Evolutionary conservation across 2,329 filamentous ascomycete species (phyloP).

Genomic region (Saccharata proteae): DNA sequence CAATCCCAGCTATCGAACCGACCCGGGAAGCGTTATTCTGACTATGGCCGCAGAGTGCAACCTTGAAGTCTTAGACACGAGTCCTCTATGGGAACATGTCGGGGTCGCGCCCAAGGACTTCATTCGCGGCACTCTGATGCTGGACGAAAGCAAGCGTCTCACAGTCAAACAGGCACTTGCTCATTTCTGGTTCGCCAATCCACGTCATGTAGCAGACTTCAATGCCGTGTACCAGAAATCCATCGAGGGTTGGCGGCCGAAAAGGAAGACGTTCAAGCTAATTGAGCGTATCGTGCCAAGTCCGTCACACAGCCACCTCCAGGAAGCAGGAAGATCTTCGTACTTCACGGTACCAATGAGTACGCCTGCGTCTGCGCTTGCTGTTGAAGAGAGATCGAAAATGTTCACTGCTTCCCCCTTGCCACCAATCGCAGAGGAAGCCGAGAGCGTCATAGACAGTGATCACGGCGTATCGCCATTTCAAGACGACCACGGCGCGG

Average conservation of each 20-base stretch:
- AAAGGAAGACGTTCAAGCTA: constrained; percentile 15
- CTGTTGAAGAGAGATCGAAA: too few relatives aligned
- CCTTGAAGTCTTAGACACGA: constrained; percentile 31
- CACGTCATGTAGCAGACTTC: constrained; percentile 26
- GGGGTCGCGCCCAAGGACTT: constrained; percentile 39
- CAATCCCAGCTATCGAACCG: constrained; percentile 16
- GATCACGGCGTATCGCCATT: too few relatives aligned
- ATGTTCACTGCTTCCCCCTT: too few relatives aligned
- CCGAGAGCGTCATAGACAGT: too few relatives aligned
- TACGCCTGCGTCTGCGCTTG: too few relatives aligned
- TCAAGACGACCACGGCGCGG: too few relatives aligned
- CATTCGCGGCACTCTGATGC: constrained; percentile 37
- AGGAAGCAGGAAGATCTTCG: too few relatives aligned
- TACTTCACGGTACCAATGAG: too few relatives aligned
- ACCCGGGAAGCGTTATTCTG: constrained; percentile 19
- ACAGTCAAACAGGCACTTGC: constrained; percentile 40
- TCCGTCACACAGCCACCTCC: too few relatives aligned
- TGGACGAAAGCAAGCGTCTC: constrained; percentile 38
- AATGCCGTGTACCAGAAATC: constrained; percentile 38
- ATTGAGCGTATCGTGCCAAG: constrained; percentile 18
- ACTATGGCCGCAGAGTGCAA: constrained; percentile 28
- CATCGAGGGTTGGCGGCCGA: constrained; percentile 39
- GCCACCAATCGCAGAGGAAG: too few relatives aligned
- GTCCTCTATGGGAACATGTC: constrained; percentile 31
- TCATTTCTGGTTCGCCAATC: constrained; percentile 45